phyloP scores from a whole-genome alignment of 2,329 filamentous ascomycete species.

The Fusarium neocosmosporiellum region DNA sequence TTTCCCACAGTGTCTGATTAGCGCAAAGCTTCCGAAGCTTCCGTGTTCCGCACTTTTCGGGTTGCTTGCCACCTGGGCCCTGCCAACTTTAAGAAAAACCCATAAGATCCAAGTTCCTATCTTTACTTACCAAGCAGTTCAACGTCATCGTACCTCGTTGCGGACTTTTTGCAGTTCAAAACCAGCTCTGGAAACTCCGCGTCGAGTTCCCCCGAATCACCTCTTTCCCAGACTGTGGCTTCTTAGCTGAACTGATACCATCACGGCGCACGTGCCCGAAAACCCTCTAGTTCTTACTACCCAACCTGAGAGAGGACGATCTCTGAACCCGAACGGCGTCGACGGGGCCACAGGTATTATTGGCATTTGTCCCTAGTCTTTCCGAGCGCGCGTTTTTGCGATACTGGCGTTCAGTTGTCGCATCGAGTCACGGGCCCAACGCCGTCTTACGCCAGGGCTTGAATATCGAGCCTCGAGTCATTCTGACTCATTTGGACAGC shows the following conservation, averaged over 20 bases:
- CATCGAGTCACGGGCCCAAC: not conserved
- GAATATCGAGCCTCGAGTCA: not conserved
- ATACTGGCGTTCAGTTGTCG: not conserved
- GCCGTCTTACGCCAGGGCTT: constrained; percentile 2
- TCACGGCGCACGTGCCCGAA: constrained; percentile 3
- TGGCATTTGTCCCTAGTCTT: constrained; percentile 6
- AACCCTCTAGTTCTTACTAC: not conserved
- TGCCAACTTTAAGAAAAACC: constrained; percentile 1
- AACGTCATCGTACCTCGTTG: not conserved
- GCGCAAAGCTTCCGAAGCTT: constrained; percentile 29
- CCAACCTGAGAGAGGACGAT: not conserved
- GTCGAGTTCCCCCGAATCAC: not conserved
- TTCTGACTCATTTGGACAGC: not conserved
- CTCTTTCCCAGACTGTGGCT: not conserved
- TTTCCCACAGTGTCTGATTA: not conserved
- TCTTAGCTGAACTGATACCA: not conserved
- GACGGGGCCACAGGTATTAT: constrained; percentile 1
- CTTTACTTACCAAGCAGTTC: not conserved
- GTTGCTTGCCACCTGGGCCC: not conserved
- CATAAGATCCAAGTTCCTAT: not conserved
- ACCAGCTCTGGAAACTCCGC: not conserved
- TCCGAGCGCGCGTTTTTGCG: not conserved
- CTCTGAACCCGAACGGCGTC: not conserved
- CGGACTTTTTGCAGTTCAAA: not conserved
- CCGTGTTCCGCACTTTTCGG: constrained; percentile 15